Evolutionary conservation across 192 early-diverging fungal genomes (phyloP), one percentile per base, ranked within the genome.

Genomic region (Dissophora globulifera): DNA sequence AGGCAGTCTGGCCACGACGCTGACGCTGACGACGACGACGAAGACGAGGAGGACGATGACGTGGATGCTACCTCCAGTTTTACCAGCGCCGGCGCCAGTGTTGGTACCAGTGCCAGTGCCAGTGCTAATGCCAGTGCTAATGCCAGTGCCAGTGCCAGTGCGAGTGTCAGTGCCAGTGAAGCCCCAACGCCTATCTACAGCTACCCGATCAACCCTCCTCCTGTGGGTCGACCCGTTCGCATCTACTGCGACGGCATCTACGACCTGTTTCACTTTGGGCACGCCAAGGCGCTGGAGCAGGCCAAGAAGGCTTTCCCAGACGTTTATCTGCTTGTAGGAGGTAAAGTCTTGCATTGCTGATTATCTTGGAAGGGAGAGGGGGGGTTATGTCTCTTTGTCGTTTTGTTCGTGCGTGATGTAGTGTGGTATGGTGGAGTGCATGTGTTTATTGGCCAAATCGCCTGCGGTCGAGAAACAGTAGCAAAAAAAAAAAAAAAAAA

Each of bases 221-320:
- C 88, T 26, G 79, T 64, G 19, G 88, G 88, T 78, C 83, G 88
- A 20, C 86, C 87, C 6, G 84, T 92, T 31, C 81, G 93, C 22
- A 84, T 94, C 57, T 94, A 94, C 78, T 91, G 87, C 66, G 93
- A 94, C 81, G 93, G 93, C 15, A 93, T 94, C 49, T 94, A 89
- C 76, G 92, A 93, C 79, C 63, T 92, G 67, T 89, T 93, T 62
- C 92, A 94, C 70, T 90, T 90, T 57, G 93, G 93, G 1, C 92
- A 94, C 58, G 88, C 89, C 58, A 84, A 86, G 42, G 86, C 90
- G 40, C 74, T 94, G 42, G 89, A 93, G 69, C 91, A 94, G 69
- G 93, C 93, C 11, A 94, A 94, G 56, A 90, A 89, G 50, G 78
- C 86, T 4, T 86, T 94, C 47, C 86, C 89, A 1, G 83, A 90